These are phyloP conservation scores for Cladorrhinum sp. DNA, from an alignment of 2,329 filamentous ascomycete species.

Conservation along the genomic window DNA sequence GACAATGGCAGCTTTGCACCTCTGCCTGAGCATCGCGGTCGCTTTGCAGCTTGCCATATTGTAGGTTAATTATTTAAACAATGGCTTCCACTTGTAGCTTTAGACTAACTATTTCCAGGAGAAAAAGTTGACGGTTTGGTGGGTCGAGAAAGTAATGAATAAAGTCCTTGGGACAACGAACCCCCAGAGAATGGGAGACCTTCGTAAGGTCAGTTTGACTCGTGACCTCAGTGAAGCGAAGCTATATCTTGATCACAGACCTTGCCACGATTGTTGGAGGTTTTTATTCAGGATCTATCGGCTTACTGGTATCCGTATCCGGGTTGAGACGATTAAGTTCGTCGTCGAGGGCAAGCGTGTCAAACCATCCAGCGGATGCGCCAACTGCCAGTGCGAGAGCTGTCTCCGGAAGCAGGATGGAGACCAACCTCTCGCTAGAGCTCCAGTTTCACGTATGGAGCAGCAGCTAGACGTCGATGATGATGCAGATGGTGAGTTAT, in stretches of 20 bases:
- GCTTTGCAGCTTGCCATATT: slow-evolving; percentile 9
- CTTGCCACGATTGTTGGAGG: slow-evolving; percentile 18
- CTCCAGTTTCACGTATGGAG: not conserved
- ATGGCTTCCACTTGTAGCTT: not conserved
- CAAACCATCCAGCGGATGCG: not conserved
- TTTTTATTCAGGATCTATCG: slow-evolving; percentile 4
- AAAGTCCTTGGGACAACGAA: slow-evolving; percentile 11
- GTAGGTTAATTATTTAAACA: not conserved
- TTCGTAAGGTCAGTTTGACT: slow-evolving; percentile 6
- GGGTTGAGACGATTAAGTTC: not conserved
- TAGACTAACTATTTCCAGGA: slow-evolving; percentile 12
- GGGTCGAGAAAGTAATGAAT: slow-evolving; percentile 15
- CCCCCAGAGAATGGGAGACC: slow-evolving; percentile 6
- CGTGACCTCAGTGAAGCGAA: not conserved
- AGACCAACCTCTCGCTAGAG: not conserved
- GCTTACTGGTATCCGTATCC: not conserved
- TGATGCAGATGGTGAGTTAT: not conserved
- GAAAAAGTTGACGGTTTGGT: slow-evolving; percentile 18
- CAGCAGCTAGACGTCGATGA: not conserved
- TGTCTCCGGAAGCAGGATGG: not conserved
- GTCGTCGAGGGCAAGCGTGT: not conserved
- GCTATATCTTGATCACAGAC: slow-evolving; percentile 17
- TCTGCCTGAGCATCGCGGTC: slow-evolving; percentile 11
- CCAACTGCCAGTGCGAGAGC: not conserved
- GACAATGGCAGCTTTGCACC: slow-evolving; percentile 3